A percentile compares a stretch with the other conserved stretches of the same genome.
phyloP scores from a whole-genome alignment of 108 stramenopile genomes.

The Mediolabrus comicus region DNA sequence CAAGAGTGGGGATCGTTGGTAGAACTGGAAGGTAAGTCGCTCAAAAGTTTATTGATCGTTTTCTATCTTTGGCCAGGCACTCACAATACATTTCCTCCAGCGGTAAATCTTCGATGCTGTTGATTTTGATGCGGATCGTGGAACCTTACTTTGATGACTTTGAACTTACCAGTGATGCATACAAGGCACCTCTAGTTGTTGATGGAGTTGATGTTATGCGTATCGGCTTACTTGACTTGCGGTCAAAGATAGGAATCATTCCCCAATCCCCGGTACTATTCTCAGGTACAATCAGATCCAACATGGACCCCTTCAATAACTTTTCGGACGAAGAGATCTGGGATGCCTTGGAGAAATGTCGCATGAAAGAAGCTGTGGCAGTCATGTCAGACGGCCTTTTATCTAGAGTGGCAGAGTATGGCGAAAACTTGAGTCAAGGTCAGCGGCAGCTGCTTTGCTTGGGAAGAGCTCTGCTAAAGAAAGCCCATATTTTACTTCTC shows the following conservation, averaged over 20 bases:
- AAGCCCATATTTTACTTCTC: slow-evolving; percentile 71
- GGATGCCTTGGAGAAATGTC: slow-evolving; percentile 70
- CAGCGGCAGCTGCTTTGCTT: slow-evolving; percentile 92
- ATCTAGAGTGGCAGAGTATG: slow-evolving; percentile 85
- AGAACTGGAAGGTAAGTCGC: slow-evolving; percentile 77
- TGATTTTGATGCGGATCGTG: slow-evolving; percentile 84
- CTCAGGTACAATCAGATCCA: slow-evolving; percentile 82
- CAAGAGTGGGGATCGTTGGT: slow-evolving; percentile 90
- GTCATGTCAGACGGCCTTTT: slow-evolving; percentile 64
- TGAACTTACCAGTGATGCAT: slow-evolving; percentile 14
- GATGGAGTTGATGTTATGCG: slow-evolving; percentile 88
- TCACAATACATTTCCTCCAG: no score
- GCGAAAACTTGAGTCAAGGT: slow-evolving; percentile 89
- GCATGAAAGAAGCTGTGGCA: slow-evolving; percentile 64
- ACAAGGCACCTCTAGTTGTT: slow-evolving; percentile 67
- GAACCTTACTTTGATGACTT: slow-evolving; percentile 61
- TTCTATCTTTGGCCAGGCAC: no score
- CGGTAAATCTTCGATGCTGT: slow-evolving; percentile 71
- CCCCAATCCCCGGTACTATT: slow-evolving; percentile 95
- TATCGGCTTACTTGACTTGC: slow-evolving; percentile 82
- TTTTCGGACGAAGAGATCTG: slow-evolving; percentile 65
- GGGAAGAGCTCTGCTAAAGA: slow-evolving; percentile 86
- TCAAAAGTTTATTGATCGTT: no score
- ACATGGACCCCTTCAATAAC: slow-evolving; percentile 87
- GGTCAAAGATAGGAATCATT: slow-evolving; percentile 87